phyloP scores from a whole-genome alignment of 176 grass and related monocot genomes.

The Phoenix dactylifera region DNA sequence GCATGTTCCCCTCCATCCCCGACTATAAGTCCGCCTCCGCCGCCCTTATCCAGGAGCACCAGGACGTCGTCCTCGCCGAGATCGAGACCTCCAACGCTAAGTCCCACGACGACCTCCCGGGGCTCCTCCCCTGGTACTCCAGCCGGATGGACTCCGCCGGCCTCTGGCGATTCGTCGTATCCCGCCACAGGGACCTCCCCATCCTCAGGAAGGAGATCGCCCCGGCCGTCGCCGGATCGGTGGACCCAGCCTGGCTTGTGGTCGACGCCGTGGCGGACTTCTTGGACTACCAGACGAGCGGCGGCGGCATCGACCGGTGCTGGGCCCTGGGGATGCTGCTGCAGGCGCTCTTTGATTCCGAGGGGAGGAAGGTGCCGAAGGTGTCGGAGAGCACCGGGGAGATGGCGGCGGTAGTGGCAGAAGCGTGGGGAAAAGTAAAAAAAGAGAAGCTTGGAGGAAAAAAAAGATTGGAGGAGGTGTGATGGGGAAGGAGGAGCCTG shows the following conservation, averaged over 20 bases:
- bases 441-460: not conserved
- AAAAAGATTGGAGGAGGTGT: not conserved
- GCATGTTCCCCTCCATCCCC: slow-evolving; percentile 15
- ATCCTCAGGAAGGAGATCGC: slow-evolving; percentile 28
- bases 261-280: slow-evolving; percentile 54
- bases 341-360: slow-evolving; percentile 25
- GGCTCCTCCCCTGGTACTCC: slow-evolving; percentile 56
- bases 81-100: slow-evolving; percentile 17
- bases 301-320: slow-evolving; percentile 28
- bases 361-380: slow-evolving; percentile 42
- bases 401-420: no score
- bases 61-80: slow-evolving; percentile 25
- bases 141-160: slow-evolving; percentile 58
- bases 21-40: slow-evolving; percentile 6
- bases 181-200: slow-evolving; percentile 31
- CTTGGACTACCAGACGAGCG: slow-evolving; percentile 13
- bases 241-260: slow-evolving; percentile 58
- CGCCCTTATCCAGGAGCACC: slow-evolving; percentile 4
- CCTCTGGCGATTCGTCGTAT: slow-evolving; percentile 44
- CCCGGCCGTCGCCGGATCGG: slow-evolving; percentile 33
- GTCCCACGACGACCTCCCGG: slow-evolving; percentile 25
- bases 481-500: not conserved
- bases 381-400: no score
- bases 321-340: slow-evolving; percentile 61
- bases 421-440: no score